Base-by-base conservation (phyloP, 129 eudicot genomes). In the Solidago caesia region DNA sequence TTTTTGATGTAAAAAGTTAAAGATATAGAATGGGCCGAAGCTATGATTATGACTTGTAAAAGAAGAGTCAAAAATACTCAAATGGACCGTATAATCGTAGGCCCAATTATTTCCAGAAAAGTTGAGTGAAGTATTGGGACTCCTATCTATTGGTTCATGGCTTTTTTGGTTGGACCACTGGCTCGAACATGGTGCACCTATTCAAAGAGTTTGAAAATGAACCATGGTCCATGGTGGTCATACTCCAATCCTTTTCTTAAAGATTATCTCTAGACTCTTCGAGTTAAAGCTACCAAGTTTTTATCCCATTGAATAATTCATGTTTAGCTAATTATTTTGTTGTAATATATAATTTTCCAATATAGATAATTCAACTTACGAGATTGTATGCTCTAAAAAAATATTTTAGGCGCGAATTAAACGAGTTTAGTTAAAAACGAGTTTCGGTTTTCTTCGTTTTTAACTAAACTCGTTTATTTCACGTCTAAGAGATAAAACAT, bases 111-210 rank as follows among this genome's bases (percentile, higher is more conserved):
- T 58, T 64, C 5, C 42, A 72, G 64, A 71, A 64, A 61, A 71
- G 59, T 5, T 7, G 41, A 48, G 62, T 68, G 75, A 39, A 21
- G 27, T 49, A 71, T 15, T 72, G 12, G 60, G 77, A 78, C 16
- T 72, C 60, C 12, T 44, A 44, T 53, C 43, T 43, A 79, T 79
- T 79, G 82, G 82, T 79, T 73, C 78, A 79, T 73, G 57, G 11
- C 42, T 49, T 6, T 29, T 21, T 8, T 44, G 25, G 2, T 52
- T 44, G 77, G 82, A 78, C 82, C 82, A 78, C 60, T 39, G 60
- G 82, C 68, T 78, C 21, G 16, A 7, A 15, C 44, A 66, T 79
- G 67, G 72, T 29, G 67, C 72, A 72, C 77, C 72, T 47, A 47
- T 41, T 11, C 39, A 33, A 7, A 12, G 48, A 47, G 55, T 44